Evolutionary conservation across 2,329 filamentous ascomycete species (phyloP).

Genomic region (Karstenula rhodostoma): DNA sequence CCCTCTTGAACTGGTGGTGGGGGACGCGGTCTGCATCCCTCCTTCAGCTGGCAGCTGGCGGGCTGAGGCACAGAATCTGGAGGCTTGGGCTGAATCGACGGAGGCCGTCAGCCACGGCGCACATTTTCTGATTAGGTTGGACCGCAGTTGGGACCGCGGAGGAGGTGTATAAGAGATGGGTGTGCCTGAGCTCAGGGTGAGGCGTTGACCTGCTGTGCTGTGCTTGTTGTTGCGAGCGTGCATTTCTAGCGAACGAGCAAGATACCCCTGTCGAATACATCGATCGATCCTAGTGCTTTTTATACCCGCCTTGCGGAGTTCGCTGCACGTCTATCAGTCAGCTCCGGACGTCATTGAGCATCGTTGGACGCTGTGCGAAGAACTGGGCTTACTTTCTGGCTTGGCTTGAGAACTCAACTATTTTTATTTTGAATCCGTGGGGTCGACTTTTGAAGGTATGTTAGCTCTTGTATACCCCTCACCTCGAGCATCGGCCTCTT

Average conservation of each 20-base stretch:
- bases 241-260: background rate
- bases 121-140: background rate
- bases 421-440: background rate
- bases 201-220: background rate
- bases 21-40: background rate
- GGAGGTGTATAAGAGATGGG: constrained; percentile 1
- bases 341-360: background rate
- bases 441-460: background rate
- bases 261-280: constrained; percentile 6
- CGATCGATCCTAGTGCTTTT: background rate
- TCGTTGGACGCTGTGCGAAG: background rate
- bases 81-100: constrained; percentile 3
- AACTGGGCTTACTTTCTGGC: background rate
- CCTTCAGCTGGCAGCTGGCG: constrained; percentile 1
- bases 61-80: constrained; percentile 1
- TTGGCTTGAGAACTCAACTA: background rate
- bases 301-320: constrained; percentile 4
- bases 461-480: background rate
- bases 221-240: background rate
- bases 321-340: background rate
- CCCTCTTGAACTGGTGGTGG: constrained; percentile 7
- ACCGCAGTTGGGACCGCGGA: background rate
- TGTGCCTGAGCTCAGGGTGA: background rate
- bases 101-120: constrained; percentile 9
- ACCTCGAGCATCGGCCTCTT: background rate